Evolutionary conservation across 2,329 filamentous ascomycete species (phyloP), one percentile per base, ranked within the genome.

Genomic region (Ilyonectria mors-panacis): DNA sequence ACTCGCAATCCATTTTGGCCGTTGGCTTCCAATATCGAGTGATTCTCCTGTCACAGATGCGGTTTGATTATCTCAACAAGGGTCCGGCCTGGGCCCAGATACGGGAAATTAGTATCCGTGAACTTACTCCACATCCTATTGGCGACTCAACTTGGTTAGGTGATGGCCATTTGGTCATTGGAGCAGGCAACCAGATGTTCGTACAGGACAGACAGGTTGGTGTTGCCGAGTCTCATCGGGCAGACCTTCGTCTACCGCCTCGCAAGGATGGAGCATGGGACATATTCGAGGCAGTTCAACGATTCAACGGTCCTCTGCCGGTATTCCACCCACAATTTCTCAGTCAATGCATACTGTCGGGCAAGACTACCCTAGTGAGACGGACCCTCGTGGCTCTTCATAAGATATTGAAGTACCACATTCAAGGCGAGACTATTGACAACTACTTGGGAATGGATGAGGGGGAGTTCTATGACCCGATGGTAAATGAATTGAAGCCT

Each of bases 251-350:
- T 19, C 76, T 88, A 21, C 84, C 86, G 15, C 82, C 84, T 53
- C 79, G 81, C 26, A 85, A 84, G 66, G 81, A 82, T 75, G 85
- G 85, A 5, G 85, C 84, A 1, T 87, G 89, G 78, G 91, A 96
- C 76, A 83, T 97, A 5, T 97, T 97, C 72, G 90, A 95, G 44
- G 88, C 94, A 9, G 93, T 97, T 12, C 92, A 93, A 72, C 87
- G 93, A 67, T 85, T 98, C 55, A 98, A 98, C 76, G 93, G 94
- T 0, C 93, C 95, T 2, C 83, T 98, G 7, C 94, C 96, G 0
- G 87, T 97, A 2, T 99, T 97, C 74, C 95, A 99, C 75, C 96
- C 96, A 0, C 94, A 97, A 75, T 93, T 97, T 65, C 82, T 98
- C 28, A 92, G 93, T 59, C 93, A 98, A 78, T 95, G 93, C 74